Evolutionary conservation across 179 eudicot species (phyloP), one percentile per base, ranked within the genome.

Genomic region (Vitellaria paradoxa): DNA sequence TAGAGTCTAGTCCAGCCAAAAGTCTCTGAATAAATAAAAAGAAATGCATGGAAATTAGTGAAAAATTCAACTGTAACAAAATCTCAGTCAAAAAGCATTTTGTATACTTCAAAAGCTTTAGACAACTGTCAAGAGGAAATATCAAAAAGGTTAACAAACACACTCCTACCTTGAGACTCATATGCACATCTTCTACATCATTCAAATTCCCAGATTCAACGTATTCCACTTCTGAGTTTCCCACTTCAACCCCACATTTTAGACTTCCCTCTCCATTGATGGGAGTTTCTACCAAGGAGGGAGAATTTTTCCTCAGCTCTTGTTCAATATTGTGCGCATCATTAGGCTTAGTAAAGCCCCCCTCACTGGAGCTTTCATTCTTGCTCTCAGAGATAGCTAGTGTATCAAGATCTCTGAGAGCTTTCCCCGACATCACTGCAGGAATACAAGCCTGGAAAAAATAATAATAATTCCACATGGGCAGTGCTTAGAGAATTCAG

Each of bases 181-280:
- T 63, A 24, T 88, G 85, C 53, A 79, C 80, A 69, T 88, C 88
- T 75, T 90, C 90, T 24, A 90, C 79, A 78, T 85, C 90, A 72
- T 76, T 74, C 79, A 90, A 55, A 80, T 90, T 83, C 81, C 84
- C 91, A 79, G 93, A 90, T 76, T 88, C 91, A 74, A 90, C 81
- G 78, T 88, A 90, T 74, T 90, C 93, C 60, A 90, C 87, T 86
- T 90, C 93, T 21, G 79, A 21, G 73, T 1, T 80, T 57, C 74
- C 85, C n/a, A 75, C 81, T 74, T 81, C 88, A 37, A 42, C 84
- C 59, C 46, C 85, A 82, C 79, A 67, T 63, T 77, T 69, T 23
- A 71, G 78, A 55, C 49, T 64, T 37, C 40, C 83, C 70, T 83
- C 85, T 53, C 69, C 83, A 79, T 76, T 83, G 1, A 0, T 20